Evolutionary conservation across 2,329 filamentous ascomycete genomes (phyloP), one percentile per base, ranked within the genome.

Genomic region (Ceratocystis huliohia): DNA sequence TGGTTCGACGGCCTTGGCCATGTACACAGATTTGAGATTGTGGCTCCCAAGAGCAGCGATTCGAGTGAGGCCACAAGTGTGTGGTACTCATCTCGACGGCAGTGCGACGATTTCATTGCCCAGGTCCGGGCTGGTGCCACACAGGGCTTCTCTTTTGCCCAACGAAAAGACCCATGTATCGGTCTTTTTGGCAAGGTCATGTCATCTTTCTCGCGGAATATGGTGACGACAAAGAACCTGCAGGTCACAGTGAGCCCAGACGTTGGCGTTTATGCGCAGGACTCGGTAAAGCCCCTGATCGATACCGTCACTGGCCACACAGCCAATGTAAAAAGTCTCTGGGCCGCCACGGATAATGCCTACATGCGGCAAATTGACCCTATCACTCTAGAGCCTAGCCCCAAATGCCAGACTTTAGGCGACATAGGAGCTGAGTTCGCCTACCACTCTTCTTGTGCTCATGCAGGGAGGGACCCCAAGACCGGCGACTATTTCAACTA

Each of bases 1-100:
- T 94, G 89, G 89, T 94, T 94, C 70, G 90, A 94, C 72, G 88
- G 88, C 5, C 84, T 91, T 67, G 82, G 84, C 2, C 83, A 88
- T 66, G 79, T 84, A 0, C 88, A 93, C 75, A 84, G 83, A 33
- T 93, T 93, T 72, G 81, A 89, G 67, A 87, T 93, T 41, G 71
- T 84, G 2, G 73, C 80, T 0, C 69, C 78, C 0, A 41, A 67
- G 53, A 72, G 25, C 44, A 56, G 63, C 2, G 30, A 20, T n/a
- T n/a, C 28, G 5, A 33, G 17, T 22, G 22, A 17, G 8, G 15
- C 25, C 13, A 30, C 28, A 30, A 33, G 10, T 5, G 86, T 92
- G 2, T 77, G 81, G 28, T 93, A 93, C 73, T 87, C 86, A 5
- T 94, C 89, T 1, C 81, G 87, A 10, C 80, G 84, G 25, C 87